These are phyloP conservation scores for Colletotrichum sp. DNA, from an alignment of 2,329 filamentous ascomycete species.

Conservation along the genomic window DNA sequence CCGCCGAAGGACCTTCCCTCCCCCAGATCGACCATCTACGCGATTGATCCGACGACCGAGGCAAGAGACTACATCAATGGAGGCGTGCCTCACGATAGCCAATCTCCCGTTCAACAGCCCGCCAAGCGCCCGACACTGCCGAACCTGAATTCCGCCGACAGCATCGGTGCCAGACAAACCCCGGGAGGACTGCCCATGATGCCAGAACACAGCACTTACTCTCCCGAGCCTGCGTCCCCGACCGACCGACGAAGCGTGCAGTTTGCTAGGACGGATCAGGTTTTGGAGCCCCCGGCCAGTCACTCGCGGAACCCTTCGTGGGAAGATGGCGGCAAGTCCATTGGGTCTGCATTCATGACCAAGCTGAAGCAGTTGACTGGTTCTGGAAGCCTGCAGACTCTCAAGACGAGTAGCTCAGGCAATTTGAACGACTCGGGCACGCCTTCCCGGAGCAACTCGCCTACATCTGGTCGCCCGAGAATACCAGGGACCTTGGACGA, in stretches of 20 bases:
- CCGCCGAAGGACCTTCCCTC: constrained; percentile 14
- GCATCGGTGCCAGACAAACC: neutral
- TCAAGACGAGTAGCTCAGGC: constrained; percentile 40
- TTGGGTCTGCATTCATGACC: constrained; percentile 73
- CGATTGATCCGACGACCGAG: constrained; percentile 25
- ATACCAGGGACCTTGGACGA: constrained; percentile 61
- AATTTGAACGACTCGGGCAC: constrained; percentile 39
- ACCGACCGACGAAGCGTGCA: constrained; percentile 71
- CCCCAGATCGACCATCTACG: constrained; percentile 11
- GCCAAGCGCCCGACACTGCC: neutral
- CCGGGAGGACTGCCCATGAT: constrained; percentile 9
- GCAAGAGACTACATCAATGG: constrained; percentile 44
- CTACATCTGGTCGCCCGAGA: constrained; percentile 49
- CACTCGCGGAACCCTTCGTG: constrained; percentile 69
- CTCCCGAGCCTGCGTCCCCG: constrained; percentile 38
- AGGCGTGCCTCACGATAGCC: constrained; percentile 34
- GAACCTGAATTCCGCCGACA: constrained; percentile 21
- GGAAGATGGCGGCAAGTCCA: constrained; percentile 68
- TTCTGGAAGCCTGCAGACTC: constrained; percentile 50
- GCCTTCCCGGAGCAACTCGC: constrained; percentile 51
- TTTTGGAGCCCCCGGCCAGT: constrained; percentile 49
- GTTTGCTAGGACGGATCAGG: constrained; percentile 66
- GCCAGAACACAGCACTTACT: constrained; percentile 22
- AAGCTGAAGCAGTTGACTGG: constrained; percentile 78
- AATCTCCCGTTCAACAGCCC: constrained; percentile 27